Percentiles rank a stretch among this genome's conserved stretches.
Evolutionary conservation across 176 grass and related monocot genomes (phyloP).

Genomic region (Oryza australiensis): DNA sequence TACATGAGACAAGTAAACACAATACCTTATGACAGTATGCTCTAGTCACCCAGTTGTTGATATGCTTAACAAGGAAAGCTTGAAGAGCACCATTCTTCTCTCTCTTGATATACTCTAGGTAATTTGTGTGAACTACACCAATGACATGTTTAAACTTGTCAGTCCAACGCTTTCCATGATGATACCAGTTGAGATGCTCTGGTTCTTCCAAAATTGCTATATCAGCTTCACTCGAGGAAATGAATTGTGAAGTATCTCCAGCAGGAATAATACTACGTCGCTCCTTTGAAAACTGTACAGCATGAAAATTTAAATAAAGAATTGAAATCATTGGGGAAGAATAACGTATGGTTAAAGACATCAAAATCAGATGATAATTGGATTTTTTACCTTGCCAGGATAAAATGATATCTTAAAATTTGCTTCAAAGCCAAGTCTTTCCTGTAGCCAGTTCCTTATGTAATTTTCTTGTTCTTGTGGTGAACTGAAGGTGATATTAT

Average conservation of each 20-base stretch:
- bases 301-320: constrained; percentile 39
- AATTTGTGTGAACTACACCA: constrained; percentile 95
- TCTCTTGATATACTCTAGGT: constrained; percentile 95
- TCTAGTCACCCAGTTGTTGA: constrained; percentile 94
- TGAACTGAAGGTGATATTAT: constrained; percentile 66
- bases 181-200: constrained; percentile 99
- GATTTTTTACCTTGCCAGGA: constrained; percentile 76
- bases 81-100: constrained; percentile 91
- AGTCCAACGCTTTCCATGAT: constrained; percentile 98
- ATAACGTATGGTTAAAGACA: constrained; percentile 14
- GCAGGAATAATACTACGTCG: constrained; percentile 91
- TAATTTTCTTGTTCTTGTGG: constrained; percentile 87
- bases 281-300: constrained; percentile 84
- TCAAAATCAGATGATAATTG: constrained; percentile 22
- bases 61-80: constrained; percentile 93
- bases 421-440: constrained; percentile 82
- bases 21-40: constrained; percentile 92
- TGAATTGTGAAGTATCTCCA: constrained; percentile 86
- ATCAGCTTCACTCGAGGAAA: constrained; percentile 87
- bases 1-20: constrained; percentile 17
- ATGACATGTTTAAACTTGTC: constrained; percentile 97
- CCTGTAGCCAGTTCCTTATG: constrained; percentile 83
- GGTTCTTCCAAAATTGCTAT: constrained; percentile 98
- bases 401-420: constrained; percentile 94
- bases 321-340: constrained; percentile 11